Percentiles rank a stretch among this genome's conserved stretches.
phyloP scores from a whole-genome alignment of 257 asterid genomes.

The Marsdenia floribunda region DNA sequence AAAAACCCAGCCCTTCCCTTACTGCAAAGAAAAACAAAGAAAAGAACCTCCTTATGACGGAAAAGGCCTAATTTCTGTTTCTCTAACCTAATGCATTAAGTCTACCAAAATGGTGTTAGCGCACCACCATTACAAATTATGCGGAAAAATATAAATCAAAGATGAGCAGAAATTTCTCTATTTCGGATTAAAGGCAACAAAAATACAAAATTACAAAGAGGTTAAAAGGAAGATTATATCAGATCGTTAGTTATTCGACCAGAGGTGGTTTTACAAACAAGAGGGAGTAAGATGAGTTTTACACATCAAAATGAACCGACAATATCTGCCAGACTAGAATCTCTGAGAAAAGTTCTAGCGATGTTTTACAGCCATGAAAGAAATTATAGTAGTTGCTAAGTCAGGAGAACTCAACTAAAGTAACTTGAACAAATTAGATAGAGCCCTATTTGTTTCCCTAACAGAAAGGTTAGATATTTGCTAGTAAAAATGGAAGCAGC shows the following conservation, averaged over 20 bases:
- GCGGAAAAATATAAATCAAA: not conserved
- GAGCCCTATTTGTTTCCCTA: not conserved
- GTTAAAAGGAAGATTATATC: not conserved
- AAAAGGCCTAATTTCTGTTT: slow-evolving; percentile 1
- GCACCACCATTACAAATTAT: not conserved
- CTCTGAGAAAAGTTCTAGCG: not conserved
- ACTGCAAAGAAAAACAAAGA: not conserved
- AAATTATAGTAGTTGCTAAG: not conserved
- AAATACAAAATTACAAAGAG: not conserved
- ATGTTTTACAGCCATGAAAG: not conserved
- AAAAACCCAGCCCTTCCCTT: not conserved
- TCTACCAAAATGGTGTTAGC: not conserved
- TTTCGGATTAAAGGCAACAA: not conserved
- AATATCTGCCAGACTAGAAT: not conserved
- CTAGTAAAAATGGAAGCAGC: not conserved
- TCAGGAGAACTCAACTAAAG: not conserved
- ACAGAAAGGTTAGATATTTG: not conserved
- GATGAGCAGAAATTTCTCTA: not conserved
- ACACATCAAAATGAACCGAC: not conserved
- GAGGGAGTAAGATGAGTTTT: not conserved
- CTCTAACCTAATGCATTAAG: not conserved
- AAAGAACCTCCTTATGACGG: not conserved
- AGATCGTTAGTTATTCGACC: too few relatives aligned
- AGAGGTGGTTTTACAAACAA: not conserved
- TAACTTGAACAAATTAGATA: not conserved